Evolutionary conservation across 176 grass and related monocot species (phyloP), one percentile per base, ranked within the genome.

Genomic region (Ensete ventricosum): DNA sequence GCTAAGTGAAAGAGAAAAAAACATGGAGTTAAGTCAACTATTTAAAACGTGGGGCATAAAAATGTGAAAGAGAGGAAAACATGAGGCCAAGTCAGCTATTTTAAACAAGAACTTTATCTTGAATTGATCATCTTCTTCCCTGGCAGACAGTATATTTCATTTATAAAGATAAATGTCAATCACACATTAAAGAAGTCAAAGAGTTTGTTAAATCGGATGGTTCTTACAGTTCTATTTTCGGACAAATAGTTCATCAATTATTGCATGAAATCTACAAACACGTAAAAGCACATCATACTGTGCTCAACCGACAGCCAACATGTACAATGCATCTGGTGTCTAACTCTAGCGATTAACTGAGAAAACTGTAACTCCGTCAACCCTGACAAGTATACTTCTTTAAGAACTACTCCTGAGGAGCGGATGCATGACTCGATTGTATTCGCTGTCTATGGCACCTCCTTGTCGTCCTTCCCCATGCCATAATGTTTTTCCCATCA

Each of bases 401-500:
- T 25, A 54, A 74, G 1, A 9, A 19, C 17, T 29, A 74, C 21
- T 74, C n/a, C 9, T 29, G 69, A 58, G 55, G 22, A 64, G 55
- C 27, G 1, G 24, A 50, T 17, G 54, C 66, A 58, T 69, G 21
- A 66, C 21, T 48, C 1, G 6, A 3, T 21, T 19, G 13, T n/a
- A 58, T 48, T 79, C 77, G 58, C 54, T 79, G 77, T 29, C 77
- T 55, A 1, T 27, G 52, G 2, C 77, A 79, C 52, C 77, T 52
- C 66, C 77, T 79, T 14, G 77, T 79, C 9, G 77, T 79, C 77
- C 77, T 79, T 19, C 77, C 77, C 77, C 77, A 79, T 14, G 17
- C 65, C 26, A 70, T 70, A 21, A 79, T 79, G 66, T 23, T 67
- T 2, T 53, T 50, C 64, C 64, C 66, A 22, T 21, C 54, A 21